These are phyloP conservation scores for Penicillium corylophilum DNA, from an alignment of 2,329 filamentous ascomycete genomes.

Conservation along the genomic window DNA sequence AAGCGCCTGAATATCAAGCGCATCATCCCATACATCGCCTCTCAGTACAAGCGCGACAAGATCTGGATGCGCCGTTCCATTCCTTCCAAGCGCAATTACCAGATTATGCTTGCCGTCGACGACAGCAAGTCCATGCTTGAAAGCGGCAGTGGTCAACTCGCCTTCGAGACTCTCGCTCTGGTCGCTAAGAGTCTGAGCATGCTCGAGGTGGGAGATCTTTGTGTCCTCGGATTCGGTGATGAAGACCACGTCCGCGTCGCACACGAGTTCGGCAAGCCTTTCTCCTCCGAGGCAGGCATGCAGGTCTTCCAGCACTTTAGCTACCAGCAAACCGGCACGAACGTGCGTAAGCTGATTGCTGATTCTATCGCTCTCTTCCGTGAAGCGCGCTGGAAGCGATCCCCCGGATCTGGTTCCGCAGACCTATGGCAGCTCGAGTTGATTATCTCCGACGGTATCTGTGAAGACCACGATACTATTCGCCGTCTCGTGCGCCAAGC, in stretches of 20 bases:
- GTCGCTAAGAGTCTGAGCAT: slow-evolving; percentile 83
- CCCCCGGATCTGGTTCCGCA: slow-evolving; percentile 49
- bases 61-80: slow-evolving; percentile 97
- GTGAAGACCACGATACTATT: slow-evolving; percentile 83
- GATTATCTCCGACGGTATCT: slow-evolving; percentile 90
- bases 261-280: slow-evolving; percentile 80
- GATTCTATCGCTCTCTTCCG: slow-evolving; percentile 80
- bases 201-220: slow-evolving; percentile 93
- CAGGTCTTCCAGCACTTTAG: slow-evolving; percentile 79
- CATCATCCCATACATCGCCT: slow-evolving; percentile 99
- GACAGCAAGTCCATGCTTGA: slow-evolving; percentile 95
- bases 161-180: slow-evolving; percentile 91
- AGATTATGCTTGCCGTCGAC: slow-evolving; percentile 96
- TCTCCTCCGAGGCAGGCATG: slow-evolving; percentile 78
- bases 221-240: slow-evolving; percentile 83
- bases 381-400: slow-evolving; percentile 65
- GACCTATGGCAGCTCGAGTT: slow-evolving; percentile 96
- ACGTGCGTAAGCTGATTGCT: slow-evolving; percentile 75
- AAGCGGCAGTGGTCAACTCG: slow-evolving; percentile 70
- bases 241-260: slow-evolving; percentile 71
- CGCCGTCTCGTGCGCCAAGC: slow-evolving; percentile 80
- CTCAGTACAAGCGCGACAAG: slow-evolving; percentile 97
- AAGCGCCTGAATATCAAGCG: slow-evolving; percentile 99
- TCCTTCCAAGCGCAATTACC: slow-evolving; percentile 90
- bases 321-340: slow-evolving; percentile 82